Evolutionary conservation across 2,329 filamentous ascomycete genomes (phyloP).

Genomic region (Colletotrichum cordylinicola): DNA sequence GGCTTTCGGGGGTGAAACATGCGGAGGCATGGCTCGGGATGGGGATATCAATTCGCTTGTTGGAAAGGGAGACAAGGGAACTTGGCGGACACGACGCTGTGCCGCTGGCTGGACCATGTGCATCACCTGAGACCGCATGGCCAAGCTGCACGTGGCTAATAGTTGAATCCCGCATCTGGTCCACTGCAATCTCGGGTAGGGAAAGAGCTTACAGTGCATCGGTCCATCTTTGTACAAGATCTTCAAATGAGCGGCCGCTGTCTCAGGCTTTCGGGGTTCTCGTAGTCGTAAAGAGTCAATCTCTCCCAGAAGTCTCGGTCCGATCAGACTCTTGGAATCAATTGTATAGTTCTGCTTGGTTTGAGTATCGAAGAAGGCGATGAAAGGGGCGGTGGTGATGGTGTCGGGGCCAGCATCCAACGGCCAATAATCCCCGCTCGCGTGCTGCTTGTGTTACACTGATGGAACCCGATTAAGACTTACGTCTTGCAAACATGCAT

Average conservation of each 20-base stretch:
- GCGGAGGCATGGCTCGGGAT: neutral
- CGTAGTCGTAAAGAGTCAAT: neutral
- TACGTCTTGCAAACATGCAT: neutral
- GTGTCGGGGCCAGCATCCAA: neutral
- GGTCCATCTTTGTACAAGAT: neutral
- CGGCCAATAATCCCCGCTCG: constrained; percentile 37
- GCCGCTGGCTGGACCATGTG: neutral
- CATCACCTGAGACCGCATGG: neutral
- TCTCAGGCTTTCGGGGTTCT: neutral
- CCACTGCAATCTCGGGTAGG: neutral
- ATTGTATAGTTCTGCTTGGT: neutral
- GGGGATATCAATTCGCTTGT: neutral
- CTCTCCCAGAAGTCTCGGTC: neutral
- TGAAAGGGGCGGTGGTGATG: neutral
- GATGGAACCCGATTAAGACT: neutral
- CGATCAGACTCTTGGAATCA: neutral
- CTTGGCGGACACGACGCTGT: neutral
- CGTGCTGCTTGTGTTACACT: neutral
- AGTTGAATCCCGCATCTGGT: neutral
- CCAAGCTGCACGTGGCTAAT: neutral
- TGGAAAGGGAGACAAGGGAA: neutral
- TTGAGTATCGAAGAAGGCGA: neutral
- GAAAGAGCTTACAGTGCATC: neutral
- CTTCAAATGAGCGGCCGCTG: neutral
- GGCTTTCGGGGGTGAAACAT: neutral